These are phyloP conservation scores for Aspergillus sp. DNA, from an alignment of 2,329 filamentous ascomycete genomes.

Conservation along the genomic window DNA sequence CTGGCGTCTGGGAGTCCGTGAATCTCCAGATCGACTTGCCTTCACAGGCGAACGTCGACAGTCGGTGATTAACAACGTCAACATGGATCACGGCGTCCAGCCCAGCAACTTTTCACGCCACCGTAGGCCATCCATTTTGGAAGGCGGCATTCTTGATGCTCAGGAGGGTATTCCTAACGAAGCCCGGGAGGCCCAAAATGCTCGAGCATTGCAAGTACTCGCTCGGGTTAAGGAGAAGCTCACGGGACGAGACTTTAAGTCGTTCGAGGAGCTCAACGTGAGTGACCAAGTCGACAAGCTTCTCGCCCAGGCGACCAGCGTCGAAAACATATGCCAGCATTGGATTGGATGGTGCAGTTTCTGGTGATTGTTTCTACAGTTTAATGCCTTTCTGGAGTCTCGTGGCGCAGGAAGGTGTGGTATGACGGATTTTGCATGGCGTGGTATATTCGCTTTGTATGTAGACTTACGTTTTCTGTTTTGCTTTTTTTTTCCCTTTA, in stretches of 20 bases:
- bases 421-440: conserved; percentile 20
- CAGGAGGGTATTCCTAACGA: conserved; percentile 38
- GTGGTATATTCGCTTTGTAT: conserved; percentile 10
- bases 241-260: conserved; percentile 87
- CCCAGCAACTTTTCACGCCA: conserved; percentile 64
- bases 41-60: conserved; percentile 58
- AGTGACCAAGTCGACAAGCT: conserved; percentile 90
- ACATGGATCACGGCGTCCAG: conserved; percentile 47
- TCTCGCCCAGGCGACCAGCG: conserved; percentile 88
- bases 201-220: conserved; percentile 84
- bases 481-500: neutral
- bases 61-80: conserved; percentile 51
- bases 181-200: conserved; percentile 78
- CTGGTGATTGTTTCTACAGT: conserved; percentile 57
- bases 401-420: conserved; percentile 19
- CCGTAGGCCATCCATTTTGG: conserved; percentile 66
- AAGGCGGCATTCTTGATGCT: conserved; percentile 45
- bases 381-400: conserved; percentile 12
- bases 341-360: conserved; percentile 99
- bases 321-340: conserved; percentile 97
- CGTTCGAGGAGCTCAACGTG: conserved; percentile 75
- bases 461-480: conserved; percentile 1
- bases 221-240: conserved; percentile 92
- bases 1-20: conserved; percentile 73
- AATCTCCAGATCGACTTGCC: conserved; percentile 56